phyloP scores from a whole-genome alignment of 1,284 basidiomycete species.

The Erythrobasidium hasegawianum region DNA sequence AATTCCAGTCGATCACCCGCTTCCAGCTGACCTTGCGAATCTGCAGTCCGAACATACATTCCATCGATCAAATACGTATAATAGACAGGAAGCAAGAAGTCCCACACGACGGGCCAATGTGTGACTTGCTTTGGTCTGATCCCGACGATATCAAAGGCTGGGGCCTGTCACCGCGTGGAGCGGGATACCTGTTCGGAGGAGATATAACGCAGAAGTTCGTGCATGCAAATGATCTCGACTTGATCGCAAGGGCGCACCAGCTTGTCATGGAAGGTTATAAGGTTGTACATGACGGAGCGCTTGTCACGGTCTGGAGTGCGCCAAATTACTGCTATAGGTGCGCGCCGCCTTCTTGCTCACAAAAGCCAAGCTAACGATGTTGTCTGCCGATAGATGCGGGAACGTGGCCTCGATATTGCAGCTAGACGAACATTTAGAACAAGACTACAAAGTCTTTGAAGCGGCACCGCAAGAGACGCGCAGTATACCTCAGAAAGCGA shows the following conservation, averaged over 20 bases:
- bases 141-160: conserved; percentile 92
- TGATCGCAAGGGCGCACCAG: conserved; percentile 95
- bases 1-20: neutral
- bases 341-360: conserved; percentile 44
- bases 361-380: conserved; percentile 20
- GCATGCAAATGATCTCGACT: conserved; percentile 85
- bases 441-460: conserved; percentile 85
- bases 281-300: conserved; percentile 91
- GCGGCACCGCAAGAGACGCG: conserved; percentile 56
- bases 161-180: conserved; percentile 94
- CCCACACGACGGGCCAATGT: conserved; percentile 99
- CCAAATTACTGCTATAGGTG: conserved; percentile 98
- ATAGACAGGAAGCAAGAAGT: conserved; percentile 98
- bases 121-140: conserved; percentile 97
- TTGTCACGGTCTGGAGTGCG: conserved; percentile 98
- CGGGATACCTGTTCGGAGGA: conserved; percentile 89
- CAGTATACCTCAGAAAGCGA: conserved; percentile 28
- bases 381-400: conserved; percentile 62
- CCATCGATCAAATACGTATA: conserved; percentile 85
- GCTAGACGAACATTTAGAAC: conserved; percentile 80
- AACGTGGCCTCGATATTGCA: conserved; percentile 91
- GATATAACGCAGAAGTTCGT: conserved; percentile 85
- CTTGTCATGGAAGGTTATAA: conserved; percentile 97
- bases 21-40: neutral
- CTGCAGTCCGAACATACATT: conserved; percentile 64